Conservation (phyloP, 345 rosid species). For the Acer negundo region DNA sequence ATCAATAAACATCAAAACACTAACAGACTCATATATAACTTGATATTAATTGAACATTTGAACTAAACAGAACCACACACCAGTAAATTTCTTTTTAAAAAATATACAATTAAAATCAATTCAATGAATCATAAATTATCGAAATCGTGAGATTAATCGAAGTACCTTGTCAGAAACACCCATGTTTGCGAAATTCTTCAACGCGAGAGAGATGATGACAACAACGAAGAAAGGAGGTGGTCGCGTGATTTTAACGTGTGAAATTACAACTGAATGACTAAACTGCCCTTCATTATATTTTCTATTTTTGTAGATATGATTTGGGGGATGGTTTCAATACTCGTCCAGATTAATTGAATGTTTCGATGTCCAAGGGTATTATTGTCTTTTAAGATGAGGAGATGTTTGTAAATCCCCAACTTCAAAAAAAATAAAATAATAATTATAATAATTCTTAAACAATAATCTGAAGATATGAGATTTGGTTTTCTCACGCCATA, state of each 20-base stretch:
- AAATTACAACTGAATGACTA: background rate
- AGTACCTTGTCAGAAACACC: constrained; percentile 19
- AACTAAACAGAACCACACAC: background rate
- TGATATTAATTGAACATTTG: background rate
- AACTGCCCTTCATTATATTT: background rate
- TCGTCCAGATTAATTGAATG: constrained; percentile 9
- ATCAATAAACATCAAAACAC: background rate
- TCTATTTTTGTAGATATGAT: background rate
- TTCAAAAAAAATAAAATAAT: no score
- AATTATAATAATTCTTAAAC: no score
- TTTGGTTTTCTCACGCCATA: no score
- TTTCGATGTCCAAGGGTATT: background rate
- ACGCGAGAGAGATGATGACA: background rate
- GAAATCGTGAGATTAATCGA: background rate
- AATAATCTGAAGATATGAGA: no score
- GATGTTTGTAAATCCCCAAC: no score
- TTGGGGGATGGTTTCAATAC: background rate
- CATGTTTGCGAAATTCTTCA: constrained; percentile 15
- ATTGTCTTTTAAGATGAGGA: background rate
- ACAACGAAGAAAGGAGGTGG: background rate
- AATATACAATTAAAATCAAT: background rate
- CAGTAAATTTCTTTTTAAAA: no score
- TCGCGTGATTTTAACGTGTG: background rate
- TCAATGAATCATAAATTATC: background rate
- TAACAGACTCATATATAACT: background rate